Percentiles rank a stretch among this genome's conserved stretches.
Conservation (phyloP, 805 yeast genomes). For the Wickerhamiella domercqiae region DNA sequence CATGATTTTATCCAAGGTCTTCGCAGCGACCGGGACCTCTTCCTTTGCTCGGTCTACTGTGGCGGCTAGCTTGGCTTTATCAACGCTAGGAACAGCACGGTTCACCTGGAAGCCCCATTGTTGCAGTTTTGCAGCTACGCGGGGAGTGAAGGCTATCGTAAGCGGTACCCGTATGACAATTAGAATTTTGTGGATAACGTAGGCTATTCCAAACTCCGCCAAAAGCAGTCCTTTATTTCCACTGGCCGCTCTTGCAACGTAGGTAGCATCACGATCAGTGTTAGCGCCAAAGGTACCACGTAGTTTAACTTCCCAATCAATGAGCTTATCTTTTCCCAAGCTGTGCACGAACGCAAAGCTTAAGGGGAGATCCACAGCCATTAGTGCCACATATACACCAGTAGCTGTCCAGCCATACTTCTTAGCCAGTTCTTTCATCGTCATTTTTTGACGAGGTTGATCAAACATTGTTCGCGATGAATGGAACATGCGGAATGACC, state of each 20-base stretch:
- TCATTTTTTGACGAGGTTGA: slow-evolving; percentile 5
- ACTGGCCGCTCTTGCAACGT: slow-evolving; percentile 14
- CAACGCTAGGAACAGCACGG: slow-evolving; percentile 16
- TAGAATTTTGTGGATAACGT: slow-evolving; percentile 81
- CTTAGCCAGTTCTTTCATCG: slow-evolving; percentile 47
- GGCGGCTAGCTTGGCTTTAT: slow-evolving; percentile 11
- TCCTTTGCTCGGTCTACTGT: slow-evolving; percentile 2
- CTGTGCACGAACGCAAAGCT: slow-evolving; percentile 75
- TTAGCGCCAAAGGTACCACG: slow-evolving; percentile 53
- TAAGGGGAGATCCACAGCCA: slow-evolving; percentile 64
- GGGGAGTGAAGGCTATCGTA: slow-evolving; percentile 85
- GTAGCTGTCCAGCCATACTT: slow-evolving; percentile 87
- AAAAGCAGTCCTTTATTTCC: slow-evolving; percentile 33
- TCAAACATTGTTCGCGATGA: not conserved
- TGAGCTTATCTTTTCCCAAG: slow-evolving; percentile 69
- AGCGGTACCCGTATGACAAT: slow-evolving; percentile 73
- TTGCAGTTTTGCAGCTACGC: slow-evolving; percentile 48
- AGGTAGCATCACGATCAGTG: slow-evolving; percentile 20
- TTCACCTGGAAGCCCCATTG: slow-evolving; percentile 73
- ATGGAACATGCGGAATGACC: no score
- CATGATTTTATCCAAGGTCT: not conserved
- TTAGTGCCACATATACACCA: slow-evolving; percentile 65
- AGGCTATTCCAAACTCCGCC: slow-evolving; percentile 82
- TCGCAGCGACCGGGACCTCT: not conserved
- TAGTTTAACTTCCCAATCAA: slow-evolving; percentile 44